Conservation (phyloP, 2,329 filamentous ascomycete genomes). For the Coniochaeta hoffmannii region DNA sequence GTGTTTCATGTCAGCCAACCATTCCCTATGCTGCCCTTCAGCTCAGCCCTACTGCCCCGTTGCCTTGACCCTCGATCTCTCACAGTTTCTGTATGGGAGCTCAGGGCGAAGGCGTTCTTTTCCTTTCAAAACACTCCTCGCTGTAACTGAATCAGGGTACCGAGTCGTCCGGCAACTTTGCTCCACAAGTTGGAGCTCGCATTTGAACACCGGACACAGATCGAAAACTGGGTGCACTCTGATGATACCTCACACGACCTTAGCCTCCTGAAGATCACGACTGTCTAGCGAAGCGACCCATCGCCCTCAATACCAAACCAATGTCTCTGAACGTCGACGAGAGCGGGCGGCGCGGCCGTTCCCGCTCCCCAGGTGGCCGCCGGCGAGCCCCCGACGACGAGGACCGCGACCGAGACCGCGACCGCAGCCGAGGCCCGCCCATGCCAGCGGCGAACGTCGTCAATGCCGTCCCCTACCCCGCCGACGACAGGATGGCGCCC, state of each 20-base stretch:
- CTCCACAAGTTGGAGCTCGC: background rate
- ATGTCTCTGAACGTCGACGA: constrained; percentile 48
- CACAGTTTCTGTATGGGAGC: background rate
- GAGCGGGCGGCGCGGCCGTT: constrained; percentile 34
- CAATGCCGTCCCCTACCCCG: constrained; percentile 37
- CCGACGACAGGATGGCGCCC: constrained; percentile 19
- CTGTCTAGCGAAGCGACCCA: background rate
- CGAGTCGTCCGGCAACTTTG: background rate
- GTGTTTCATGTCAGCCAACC: constrained; percentile 1
- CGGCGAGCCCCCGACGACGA: constrained; percentile 9
- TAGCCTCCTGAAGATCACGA: background rate
- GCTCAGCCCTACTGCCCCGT: background rate
- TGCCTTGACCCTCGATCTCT: background rate
- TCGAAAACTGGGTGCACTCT: background rate
- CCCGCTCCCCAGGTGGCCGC: constrained; percentile 36
- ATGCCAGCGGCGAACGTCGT: constrained; percentile 22
- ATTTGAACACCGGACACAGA: background rate
- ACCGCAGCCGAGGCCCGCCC: constrained; percentile 25
- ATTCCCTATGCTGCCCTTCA: background rate
- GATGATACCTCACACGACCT: constrained; percentile 1
- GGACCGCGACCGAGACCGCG: constrained; percentile 19
- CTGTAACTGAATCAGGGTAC: background rate
- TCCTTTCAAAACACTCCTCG: background rate
- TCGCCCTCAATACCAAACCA: constrained; percentile 4
- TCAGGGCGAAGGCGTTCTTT: background rate